Base-by-base conservation (phyloP, 1,284 basidiomycete genomes). In the Sporisorium exsertum region DNA sequence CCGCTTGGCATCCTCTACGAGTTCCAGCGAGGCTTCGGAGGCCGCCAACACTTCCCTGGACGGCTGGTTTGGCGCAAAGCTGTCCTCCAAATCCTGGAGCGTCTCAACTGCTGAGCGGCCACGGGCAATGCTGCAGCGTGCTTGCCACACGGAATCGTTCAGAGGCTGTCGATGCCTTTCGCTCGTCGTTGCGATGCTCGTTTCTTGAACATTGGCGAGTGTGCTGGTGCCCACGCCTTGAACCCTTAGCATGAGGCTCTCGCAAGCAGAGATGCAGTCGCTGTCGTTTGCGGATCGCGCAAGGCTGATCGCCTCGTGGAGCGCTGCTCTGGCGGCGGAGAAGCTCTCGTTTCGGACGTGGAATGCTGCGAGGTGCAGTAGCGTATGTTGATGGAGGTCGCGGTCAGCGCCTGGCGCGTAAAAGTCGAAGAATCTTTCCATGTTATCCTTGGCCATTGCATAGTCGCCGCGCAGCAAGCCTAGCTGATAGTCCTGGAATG, bases 371-470 rank as follows among this genome's bases (percentile, higher is more conserved):
- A 77, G 60, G 43, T 77, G 69, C 27, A 77, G 35, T 24, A 77
- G 47, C 5, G 74, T 77, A 52, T 77, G 70, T 46, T 77, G 74
- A 49, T 77, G 74, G 13, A 77, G 66, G 46, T 77, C 74, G n/a
- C 73, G 65, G 42, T 76, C 73, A n/a, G 73, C 62, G 15, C 74
- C 74, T 7, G 74, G 74, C 6, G 74, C 63, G 40, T 69, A 72
- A 57, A 72, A 77, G 56, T 77, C 74, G 35, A 77, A 77, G 43
- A 72, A 73, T 33, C 54, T 66, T 29, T 77, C 70, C 74, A 77
- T 77, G 45, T 67, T 77, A 56, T 73, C 70, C 47, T 77, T 77
- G 1, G 74, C 66, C 51, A 59, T 53, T 8, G 52, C 37, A 29
- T 73, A 77, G 51, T 77, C 74, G 24, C 74, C 70, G 40, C 70